These are phyloP conservation scores for Fraxinus platypoda DNA, from an alignment of 305 asterid species.

Conservation along the genomic window DNA sequence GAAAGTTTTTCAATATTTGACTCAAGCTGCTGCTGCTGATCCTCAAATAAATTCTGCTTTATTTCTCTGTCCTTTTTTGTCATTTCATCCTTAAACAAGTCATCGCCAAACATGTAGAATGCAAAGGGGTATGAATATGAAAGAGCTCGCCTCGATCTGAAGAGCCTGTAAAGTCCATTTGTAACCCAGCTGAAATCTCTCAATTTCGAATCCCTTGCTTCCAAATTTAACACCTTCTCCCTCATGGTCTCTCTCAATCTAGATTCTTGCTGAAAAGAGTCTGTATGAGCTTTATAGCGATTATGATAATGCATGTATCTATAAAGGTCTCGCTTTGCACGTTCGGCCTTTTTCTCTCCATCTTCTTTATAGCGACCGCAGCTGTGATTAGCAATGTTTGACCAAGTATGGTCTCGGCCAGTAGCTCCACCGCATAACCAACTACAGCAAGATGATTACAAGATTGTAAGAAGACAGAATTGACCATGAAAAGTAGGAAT, in stretches of 20 bases:
- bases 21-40: slow-evolving; percentile 95
- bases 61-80: slow-evolving; percentile 58
- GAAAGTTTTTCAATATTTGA: slow-evolving; percentile 78
- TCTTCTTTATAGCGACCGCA: slow-evolving; percentile 90
- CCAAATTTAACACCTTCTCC: slow-evolving; percentile 61
- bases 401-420: slow-evolving; percentile 82
- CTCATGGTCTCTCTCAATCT: slow-evolving; percentile 55
- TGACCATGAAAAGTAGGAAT: background rate
- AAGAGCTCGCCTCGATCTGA: slow-evolving; percentile 78
- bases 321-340: slow-evolving; percentile 72
- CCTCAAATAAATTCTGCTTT: slow-evolving; percentile 78
- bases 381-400: slow-evolving; percentile 64
- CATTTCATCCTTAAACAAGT: slow-evolving; percentile 75
- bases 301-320: slow-evolving; percentile 84
- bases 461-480: slow-evolving; percentile 13
- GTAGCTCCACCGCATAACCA: slow-evolving; percentile 94
- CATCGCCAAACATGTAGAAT: slow-evolving; percentile 85
- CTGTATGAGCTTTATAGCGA: slow-evolving; percentile 83
- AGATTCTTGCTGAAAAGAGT: slow-evolving; percentile 74
- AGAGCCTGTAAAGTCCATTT: slow-evolving; percentile 75
- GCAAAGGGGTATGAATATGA: slow-evolving; percentile 87
- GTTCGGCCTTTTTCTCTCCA: slow-evolving; percentile 53
- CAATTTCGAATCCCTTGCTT: slow-evolving; percentile 56
- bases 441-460: slow-evolving; percentile 39
- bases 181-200: slow-evolving; percentile 81